These are phyloP conservation scores for Physaria fendleri DNA, from an alignment of 345 rosid genomes.

Conservation along the genomic window DNA sequence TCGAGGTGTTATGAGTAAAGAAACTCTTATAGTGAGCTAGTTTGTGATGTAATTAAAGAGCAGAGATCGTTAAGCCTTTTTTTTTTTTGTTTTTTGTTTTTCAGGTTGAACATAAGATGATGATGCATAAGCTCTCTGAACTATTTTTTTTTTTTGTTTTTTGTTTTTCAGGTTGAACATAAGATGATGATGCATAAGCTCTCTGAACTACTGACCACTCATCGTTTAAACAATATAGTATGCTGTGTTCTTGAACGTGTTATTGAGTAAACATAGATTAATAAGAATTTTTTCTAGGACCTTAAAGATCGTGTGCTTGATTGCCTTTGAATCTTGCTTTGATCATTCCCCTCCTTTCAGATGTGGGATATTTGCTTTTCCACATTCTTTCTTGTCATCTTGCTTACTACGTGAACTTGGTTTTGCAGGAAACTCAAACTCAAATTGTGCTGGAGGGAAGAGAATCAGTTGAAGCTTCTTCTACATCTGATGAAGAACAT, in stretches of 20 bases:
- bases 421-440: slow-evolving; percentile 12
- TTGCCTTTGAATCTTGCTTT: background rate
- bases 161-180: slow-evolving; percentile 79
- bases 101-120: slow-evolving; percentile 79
- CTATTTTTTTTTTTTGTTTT: background rate
- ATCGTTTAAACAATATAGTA: slow-evolving; percentile 44
- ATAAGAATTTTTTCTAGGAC: background rate
- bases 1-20: slow-evolving; percentile 31
- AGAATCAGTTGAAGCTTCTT: slow-evolving; percentile 3
- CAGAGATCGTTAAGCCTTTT: background rate
- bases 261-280: background rate
- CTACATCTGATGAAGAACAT: slow-evolving; percentile 13
- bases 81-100: background rate
- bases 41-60: background rate
- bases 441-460: background rate
- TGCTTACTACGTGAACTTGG: background rate
- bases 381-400: background rate
- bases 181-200: slow-evolving; percentile 76
- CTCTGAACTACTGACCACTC: slow-evolving; percentile 45
- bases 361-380: background rate
- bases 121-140: slow-evolving; percentile 76
- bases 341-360: background rate
- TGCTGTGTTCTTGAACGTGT: background rate
- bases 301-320: background rate
- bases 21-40: background rate